phyloP scores from a whole-genome alignment of 2,329 filamentous ascomycete species.

The Pezicula radicicola region DNA sequence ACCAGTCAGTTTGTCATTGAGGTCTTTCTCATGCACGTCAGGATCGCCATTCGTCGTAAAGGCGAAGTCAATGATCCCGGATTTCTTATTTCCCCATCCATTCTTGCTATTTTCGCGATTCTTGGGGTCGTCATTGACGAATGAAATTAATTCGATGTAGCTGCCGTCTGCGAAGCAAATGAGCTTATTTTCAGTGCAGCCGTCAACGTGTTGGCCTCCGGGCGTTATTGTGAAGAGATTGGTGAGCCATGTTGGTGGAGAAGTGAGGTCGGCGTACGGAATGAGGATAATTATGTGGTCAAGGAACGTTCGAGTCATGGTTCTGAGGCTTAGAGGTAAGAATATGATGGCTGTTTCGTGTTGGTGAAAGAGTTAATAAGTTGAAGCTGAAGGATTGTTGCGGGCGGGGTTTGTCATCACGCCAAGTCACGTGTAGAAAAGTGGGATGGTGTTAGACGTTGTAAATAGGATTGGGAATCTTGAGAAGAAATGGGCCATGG shows the following conservation, averaged over 20 bases:
- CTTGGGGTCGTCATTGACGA: conserved; percentile 43
- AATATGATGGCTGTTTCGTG: too few species aligned
- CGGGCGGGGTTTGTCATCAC: too few species aligned
- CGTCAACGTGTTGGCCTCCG: conserved; percentile 60
- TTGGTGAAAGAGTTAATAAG: too few species aligned
- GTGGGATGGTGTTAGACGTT: too few species aligned
- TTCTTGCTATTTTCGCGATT: conserved; percentile 39
- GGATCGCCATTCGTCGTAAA: conserved; percentile 42
- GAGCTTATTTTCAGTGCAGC: conserved; percentile 58
- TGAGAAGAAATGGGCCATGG: too few species aligned
- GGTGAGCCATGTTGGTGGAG: conserved; percentile 47
- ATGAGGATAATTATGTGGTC: conserved; percentile 66
- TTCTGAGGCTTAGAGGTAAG: neutral
- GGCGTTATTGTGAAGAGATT: conserved; percentile 54
- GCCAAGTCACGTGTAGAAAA: too few species aligned
- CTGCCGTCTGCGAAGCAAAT: conserved; percentile 60
- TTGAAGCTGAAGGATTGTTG: too few species aligned
- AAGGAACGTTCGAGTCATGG: conserved; percentile 31
- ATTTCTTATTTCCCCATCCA: conserved; percentile 53
- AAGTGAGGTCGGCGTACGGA: conserved; percentile 43
- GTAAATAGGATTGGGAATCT: too few species aligned
- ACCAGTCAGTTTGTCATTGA: conserved; percentile 14
- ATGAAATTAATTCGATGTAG: conserved; percentile 66
- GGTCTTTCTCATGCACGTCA: conserved; percentile 27
- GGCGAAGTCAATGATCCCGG: conserved; percentile 59